These are phyloP conservation scores for Kuraishia hungarica DNA, from an alignment of 805 yeast species.

Conservation along the genomic window DNA sequence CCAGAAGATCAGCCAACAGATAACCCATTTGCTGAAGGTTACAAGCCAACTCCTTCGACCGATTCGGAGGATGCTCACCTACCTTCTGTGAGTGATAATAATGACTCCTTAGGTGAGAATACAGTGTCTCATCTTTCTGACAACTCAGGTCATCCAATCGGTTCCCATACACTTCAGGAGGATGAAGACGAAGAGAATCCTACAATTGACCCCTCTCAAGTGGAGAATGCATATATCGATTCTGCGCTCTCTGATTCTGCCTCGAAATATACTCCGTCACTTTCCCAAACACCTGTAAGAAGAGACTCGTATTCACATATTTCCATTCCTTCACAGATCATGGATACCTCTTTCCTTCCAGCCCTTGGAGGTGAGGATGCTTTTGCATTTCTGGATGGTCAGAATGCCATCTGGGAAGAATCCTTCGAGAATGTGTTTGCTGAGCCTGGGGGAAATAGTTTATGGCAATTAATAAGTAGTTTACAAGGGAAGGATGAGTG, in stretches of 20 bases:
- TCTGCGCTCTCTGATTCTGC: neutral
- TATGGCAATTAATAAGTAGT: too few species aligned
- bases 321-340: conserved; percentile 1
- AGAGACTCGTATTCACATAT: neutral
- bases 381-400: conserved; percentile 12
- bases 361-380: conserved; percentile 6
- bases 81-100: neutral
- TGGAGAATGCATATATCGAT: neutral
- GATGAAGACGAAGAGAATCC: neutral
- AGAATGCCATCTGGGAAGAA: conserved; percentile 5
- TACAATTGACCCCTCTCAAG: neutral
- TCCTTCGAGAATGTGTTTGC: too few species aligned
- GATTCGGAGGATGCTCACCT: neutral
- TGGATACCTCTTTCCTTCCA: conserved; percentile 4
- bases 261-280: neutral
- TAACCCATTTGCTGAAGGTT: neutral
- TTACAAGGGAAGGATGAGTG: too few species aligned
- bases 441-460: too few species aligned
- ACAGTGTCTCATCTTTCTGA: neutral
- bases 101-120: neutral
- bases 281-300: neutral
- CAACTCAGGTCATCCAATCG: neutral
- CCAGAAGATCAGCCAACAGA: conserved; percentile 8
- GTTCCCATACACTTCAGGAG: too few species aligned
- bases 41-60: neutral